A percentile compares a stretch with the other conserved stretches of the same genome.
Conservation (phyloP, 1,284 basidiomycete species). For the Megacollybia platyphylla region DNA sequence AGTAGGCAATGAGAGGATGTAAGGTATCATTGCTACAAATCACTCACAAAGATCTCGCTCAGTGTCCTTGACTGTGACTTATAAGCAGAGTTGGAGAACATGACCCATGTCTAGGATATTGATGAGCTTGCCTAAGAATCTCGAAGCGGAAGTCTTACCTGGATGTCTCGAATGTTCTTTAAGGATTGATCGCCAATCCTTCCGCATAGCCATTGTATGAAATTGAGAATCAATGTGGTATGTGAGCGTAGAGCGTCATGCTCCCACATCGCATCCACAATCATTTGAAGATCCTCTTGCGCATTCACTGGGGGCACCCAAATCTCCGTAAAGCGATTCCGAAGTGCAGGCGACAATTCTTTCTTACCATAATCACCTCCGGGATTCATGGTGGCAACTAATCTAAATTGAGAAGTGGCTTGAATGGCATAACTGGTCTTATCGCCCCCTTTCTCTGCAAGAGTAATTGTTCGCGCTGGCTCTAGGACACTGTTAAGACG, state of each 20-base stretch:
- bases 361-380: slow-evolving; percentile 99
- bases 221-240: slow-evolving; percentile 65
- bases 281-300: slow-evolving; percentile 66
- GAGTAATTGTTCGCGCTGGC: slow-evolving; percentile 77
- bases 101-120: slow-evolving; percentile 72
- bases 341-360: slow-evolving; percentile 91
- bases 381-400: slow-evolving; percentile 98
- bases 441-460: slow-evolving; percentile 86
- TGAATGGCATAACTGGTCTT: slow-evolving; percentile 57
- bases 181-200: slow-evolving; percentile 58
- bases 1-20: slow-evolving; percentile 3
- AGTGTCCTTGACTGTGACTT: too few relatives aligned
- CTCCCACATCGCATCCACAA: slow-evolving; percentile 68
- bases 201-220: slow-evolving; percentile 70
- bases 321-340: slow-evolving; percentile 98
- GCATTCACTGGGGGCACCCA: slow-evolving; percentile 91
- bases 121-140: slow-evolving; percentile 2
- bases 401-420: slow-evolving; percentile 67
- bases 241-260: slow-evolving; percentile 41
- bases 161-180: slow-evolving; percentile 78
- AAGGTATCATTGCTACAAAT: slow-evolving; percentile 48
- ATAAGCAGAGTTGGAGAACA: slow-evolving; percentile 64
- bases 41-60: slow-evolving; percentile 17
- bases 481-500: slow-evolving; percentile 96
- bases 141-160: slow-evolving; percentile 40